Conservation (phyloP, 2,329 filamentous ascomycete species). For the Aspergillus amoenus region DNA sequence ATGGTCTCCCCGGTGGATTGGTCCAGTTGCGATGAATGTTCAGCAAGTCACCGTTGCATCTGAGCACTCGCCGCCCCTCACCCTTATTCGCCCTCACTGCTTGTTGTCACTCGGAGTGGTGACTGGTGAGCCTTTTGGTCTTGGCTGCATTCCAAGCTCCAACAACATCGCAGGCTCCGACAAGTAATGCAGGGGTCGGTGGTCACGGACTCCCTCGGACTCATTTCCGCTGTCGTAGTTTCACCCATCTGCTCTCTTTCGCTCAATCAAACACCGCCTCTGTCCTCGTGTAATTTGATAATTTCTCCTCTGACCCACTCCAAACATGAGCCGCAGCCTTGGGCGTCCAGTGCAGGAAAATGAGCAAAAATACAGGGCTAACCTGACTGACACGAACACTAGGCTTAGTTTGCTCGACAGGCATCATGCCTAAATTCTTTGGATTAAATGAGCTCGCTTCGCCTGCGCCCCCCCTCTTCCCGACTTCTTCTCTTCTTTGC, state of each 20-base stretch:
- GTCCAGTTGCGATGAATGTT: neutral
- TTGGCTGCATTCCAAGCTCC: slow-evolving; percentile 1
- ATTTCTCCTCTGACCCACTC: slow-evolving; percentile 3
- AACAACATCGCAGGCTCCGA: neutral
- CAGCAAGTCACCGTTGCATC: neutral
- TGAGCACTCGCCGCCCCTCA: neutral
- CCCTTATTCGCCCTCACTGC: neutral
- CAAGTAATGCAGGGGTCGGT: slow-evolving; percentile 1
- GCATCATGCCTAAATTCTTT: slow-evolving; percentile 3
- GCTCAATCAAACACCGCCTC: neutral
- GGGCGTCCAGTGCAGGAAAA: neutral
- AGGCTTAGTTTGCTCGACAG: neutral
- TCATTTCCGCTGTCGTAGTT: slow-evolving; percentile 1
- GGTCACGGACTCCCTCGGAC: neutral
- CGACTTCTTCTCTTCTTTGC: slow-evolving; percentile 14
- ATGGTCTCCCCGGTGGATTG: neutral
- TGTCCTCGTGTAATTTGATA: slow-evolving; percentile 7
- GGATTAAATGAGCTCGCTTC: slow-evolving; percentile 11
- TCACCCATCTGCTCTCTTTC: neutral
- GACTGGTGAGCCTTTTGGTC: neutral
- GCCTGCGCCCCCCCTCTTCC: slow-evolving; percentile 5
- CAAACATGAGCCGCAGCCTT: slow-evolving; percentile 11
- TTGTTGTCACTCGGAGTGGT: neutral
- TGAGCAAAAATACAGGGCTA: neutral
- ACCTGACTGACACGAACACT: neutral